These are phyloP conservation scores for Hemileia vastatrix DNA, from an alignment of 1,284 basidiomycete genomes.

Conservation along the genomic window DNA sequence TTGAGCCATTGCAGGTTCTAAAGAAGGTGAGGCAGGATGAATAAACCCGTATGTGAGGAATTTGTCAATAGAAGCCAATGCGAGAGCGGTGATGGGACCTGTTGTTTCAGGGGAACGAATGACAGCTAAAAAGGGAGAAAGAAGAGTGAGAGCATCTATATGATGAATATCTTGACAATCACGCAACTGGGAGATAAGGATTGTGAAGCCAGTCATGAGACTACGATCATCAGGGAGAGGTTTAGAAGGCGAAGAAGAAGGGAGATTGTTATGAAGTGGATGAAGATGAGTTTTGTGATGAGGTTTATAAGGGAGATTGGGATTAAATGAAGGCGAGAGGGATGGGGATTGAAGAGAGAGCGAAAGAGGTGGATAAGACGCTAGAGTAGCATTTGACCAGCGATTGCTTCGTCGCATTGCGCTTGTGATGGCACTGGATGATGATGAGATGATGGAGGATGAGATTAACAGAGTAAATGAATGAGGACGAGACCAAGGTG, in stretches of 20 bases:
- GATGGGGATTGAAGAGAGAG: too few relatives aligned
- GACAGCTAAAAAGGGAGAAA: slow-evolving; percentile 84
- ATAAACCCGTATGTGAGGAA: slow-evolving; percentile 73
- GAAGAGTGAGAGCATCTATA: slow-evolving; percentile 48
- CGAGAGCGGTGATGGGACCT: slow-evolving; percentile 82
- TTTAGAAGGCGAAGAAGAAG: background rate
- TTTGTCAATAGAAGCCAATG: slow-evolving; percentile 74
- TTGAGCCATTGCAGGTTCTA: slow-evolving; percentile 58
- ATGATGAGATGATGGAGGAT: background rate
- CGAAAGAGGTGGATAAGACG: background rate
- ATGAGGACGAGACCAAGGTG: background rate
- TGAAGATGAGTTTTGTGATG: background rate
- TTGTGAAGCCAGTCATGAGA: slow-evolving; percentile 79
- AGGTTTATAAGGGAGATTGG: slow-evolving; percentile 11
- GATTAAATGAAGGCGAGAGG: background rate
- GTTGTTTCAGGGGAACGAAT: slow-evolving; percentile 86
- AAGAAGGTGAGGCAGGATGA: slow-evolving; percentile 48
- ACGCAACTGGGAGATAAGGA: slow-evolving; percentile 65
- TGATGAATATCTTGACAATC: slow-evolving; percentile 50
- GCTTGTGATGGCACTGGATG: slow-evolving; percentile 14
- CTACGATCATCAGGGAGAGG: slow-evolving; percentile 26
- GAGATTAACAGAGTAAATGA: background rate
- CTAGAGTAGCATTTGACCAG: slow-evolving; percentile 8
- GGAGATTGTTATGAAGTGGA: background rate
- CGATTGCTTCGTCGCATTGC: slow-evolving; percentile 18